Evolutionary conservation across 2,329 filamentous ascomycete species (phyloP).

Genomic region (Fusarium penzigii): DNA sequence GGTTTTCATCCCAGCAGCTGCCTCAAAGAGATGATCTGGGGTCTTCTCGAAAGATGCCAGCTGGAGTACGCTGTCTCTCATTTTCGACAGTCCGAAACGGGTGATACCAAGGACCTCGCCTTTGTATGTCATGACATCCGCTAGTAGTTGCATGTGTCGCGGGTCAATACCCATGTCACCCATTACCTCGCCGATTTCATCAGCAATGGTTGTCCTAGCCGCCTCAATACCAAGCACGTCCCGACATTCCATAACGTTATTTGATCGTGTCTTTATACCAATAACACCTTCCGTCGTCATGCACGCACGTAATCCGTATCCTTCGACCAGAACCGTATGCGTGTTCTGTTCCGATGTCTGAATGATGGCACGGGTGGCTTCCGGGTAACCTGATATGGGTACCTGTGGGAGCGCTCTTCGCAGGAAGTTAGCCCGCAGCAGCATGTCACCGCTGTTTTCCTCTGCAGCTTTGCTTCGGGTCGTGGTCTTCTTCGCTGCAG

Average conservation of each 20-base stretch:
- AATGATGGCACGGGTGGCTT: slow-evolving; percentile 84
- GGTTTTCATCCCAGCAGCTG: slow-evolving; percentile 86
- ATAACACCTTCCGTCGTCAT: slow-evolving; percentile 94
- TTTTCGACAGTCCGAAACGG: slow-evolving; percentile 92
- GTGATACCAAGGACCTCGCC: slow-evolving; percentile 96
- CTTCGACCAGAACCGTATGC: slow-evolving; percentile 83
- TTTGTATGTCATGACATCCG: slow-evolving; percentile 99
- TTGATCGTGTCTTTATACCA: slow-evolving; percentile 72
- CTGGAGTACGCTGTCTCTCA: slow-evolving; percentile 91
- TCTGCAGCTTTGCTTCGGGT: slow-evolving; percentile 46
- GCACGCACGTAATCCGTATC: slow-evolving; percentile 84
- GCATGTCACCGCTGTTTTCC: slow-evolving; percentile 50
- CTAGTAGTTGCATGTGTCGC: slow-evolving; percentile 94
- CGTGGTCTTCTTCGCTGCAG: slow-evolving; percentile 46
- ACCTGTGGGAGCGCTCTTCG: slow-evolving; percentile 80
- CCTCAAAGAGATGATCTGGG: slow-evolving; percentile 94
- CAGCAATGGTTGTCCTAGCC: slow-evolving; percentile 82
- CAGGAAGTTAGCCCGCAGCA: slow-evolving; percentile 80
- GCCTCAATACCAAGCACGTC: slow-evolving; percentile 94
- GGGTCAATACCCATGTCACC: slow-evolving; percentile 93
- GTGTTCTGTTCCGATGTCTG: slow-evolving; percentile 72
- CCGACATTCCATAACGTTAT: slow-evolving; percentile 86
- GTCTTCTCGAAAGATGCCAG: slow-evolving; percentile 98
- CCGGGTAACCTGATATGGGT: slow-evolving; percentile 87
- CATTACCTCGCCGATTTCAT: slow-evolving; percentile 90